phyloP scores from a whole-genome alignment of 768 basidiomycete genomes.

The Podaxis carcinomalis region DNA sequence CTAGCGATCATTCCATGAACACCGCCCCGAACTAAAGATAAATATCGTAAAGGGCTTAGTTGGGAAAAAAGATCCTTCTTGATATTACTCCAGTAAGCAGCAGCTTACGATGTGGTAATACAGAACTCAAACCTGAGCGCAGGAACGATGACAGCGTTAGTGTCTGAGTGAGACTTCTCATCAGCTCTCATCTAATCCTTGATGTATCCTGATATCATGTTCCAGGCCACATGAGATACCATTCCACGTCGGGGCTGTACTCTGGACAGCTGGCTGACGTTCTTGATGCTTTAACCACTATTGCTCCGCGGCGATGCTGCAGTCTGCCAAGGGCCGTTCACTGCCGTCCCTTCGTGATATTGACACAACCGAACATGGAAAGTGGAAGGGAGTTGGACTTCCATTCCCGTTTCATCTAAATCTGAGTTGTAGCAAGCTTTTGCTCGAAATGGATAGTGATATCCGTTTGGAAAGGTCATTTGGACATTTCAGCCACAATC shows the following conservation, averaged over 20 bases:
- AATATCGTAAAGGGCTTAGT: not conserved
- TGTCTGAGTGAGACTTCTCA: not conserved
- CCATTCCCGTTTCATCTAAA: not conserved
- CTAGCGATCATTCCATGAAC: not conserved
- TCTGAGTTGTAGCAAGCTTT: not conserved
- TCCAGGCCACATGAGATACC: not conserved
- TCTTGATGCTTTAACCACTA: not conserved
- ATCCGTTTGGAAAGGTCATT: not conserved
- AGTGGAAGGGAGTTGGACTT: not conserved
- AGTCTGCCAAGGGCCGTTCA: not conserved
- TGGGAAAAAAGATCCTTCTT: not conserved
- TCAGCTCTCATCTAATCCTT: not conserved
- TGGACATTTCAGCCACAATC: not conserved
- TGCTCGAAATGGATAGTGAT: not conserved
- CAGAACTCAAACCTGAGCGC: not conserved
- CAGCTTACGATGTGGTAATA: not conserved
- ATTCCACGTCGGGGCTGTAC: not conserved
- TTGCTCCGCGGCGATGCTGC: not conserved
- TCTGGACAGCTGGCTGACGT: not conserved
- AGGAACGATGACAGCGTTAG: not conserved
- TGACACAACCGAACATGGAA: not conserved
- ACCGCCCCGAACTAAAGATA: not conserved
- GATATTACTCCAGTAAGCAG: not conserved
- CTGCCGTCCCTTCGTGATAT: not conserved
- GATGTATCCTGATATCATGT: not conserved